Base-by-base conservation (phyloP, 2,329 filamentous ascomycete genomes). In the Pseudocercospora fijiensis region DNA sequence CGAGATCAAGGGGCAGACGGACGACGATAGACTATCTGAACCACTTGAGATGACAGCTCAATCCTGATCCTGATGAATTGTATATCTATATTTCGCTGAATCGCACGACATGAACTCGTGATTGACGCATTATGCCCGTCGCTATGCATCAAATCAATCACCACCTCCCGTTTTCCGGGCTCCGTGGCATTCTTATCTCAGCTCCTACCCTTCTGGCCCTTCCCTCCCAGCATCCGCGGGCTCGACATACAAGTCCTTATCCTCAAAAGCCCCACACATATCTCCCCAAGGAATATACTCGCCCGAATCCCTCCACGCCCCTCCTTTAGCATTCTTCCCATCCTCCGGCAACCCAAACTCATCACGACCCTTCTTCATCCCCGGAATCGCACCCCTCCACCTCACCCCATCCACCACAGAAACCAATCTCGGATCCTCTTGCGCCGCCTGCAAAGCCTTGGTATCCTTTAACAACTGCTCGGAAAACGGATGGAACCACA, bases 401-500 rank as follows among this genome's bases (percentile, higher is more conserved):
- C 37, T 57, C 16, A 65, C 37, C 0, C 58, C 65, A 41, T 66
- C 52, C 1, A 61, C 61, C 9, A 60, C 58, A 1, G 62, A 37
- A 28, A 67, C 61, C 9, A 41, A 10, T 7, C 16, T 2, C 3
- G 53, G 53, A n/a, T 56, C 53, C 9, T 10, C n/a, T 18, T 18
- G 28, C 10, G 27, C 27, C 1, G 9, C 2, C 13, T 41, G 53
- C 4, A 13, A 18, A 18, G 26, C 24, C 28, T 65, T 67, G 11
- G 63, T 61, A 7, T 63, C 67, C 27, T 65, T 64, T 8, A 69
- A 43, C 0, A 71, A 58, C 18, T 51, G 24, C 24, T 66, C 63
- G 8, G 63, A 52, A 18, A 65, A 64, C 3, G 68, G 68, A 22
- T 69, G 66, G 59, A 68, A 71, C 70, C 70, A 71, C 66, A 71